Evolutionary conservation across 2,329 filamentous ascomycete species (phyloP).

Genomic region (Scytalidium lignicola): DNA sequence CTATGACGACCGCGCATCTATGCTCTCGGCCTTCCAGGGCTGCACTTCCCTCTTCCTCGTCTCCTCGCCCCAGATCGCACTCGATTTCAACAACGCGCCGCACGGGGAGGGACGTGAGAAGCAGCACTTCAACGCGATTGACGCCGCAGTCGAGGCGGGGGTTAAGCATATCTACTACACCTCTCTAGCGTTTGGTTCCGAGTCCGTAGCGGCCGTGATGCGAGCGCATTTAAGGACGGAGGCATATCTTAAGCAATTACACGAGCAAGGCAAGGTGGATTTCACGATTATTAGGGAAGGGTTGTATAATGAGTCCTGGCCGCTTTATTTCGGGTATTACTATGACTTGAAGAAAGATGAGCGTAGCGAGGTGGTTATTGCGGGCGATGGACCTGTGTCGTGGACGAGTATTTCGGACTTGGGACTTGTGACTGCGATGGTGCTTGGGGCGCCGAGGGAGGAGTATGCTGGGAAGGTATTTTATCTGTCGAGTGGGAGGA

Average conservation of each 20-base stretch:
- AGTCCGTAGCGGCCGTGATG: conserved; percentile 15
- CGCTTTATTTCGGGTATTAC: conserved; percentile 19
- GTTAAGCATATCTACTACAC: conserved; percentile 31
- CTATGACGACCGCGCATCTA: conserved; percentile 9
- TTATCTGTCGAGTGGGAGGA: conserved; percentile 9
- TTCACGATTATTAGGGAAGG: conserved; percentile 21
- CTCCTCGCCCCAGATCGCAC: conserved; percentile 21
- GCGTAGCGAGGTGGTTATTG: conserved; percentile 18
- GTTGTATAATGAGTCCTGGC: conserved; percentile 23
- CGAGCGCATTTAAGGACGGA: conserved; percentile 16
- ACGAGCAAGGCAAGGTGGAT: conserved; percentile 4
- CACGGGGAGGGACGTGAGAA: conserved; percentile 12
- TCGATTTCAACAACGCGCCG: conserved; percentile 38
- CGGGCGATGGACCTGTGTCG: conserved; percentile 7
- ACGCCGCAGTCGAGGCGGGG: conserved; percentile 26
- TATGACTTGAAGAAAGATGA: conserved; percentile 11
- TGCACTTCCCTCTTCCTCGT: conserved; percentile 29
- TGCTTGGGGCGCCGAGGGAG: conserved; percentile 8
- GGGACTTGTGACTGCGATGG: conserved; percentile 16
- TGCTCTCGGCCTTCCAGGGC: conserved; percentile 7
- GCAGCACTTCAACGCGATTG: conserved; percentile 16
- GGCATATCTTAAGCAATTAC: conserved; percentile 11
- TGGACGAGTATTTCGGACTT: conserved; percentile 10
- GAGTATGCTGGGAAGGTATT: conserved; percentile 14
- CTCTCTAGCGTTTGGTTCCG: conserved; percentile 20